Conservation (phyloP, 139 green algal genomes). For the Bryopsis sp. region DNA sequence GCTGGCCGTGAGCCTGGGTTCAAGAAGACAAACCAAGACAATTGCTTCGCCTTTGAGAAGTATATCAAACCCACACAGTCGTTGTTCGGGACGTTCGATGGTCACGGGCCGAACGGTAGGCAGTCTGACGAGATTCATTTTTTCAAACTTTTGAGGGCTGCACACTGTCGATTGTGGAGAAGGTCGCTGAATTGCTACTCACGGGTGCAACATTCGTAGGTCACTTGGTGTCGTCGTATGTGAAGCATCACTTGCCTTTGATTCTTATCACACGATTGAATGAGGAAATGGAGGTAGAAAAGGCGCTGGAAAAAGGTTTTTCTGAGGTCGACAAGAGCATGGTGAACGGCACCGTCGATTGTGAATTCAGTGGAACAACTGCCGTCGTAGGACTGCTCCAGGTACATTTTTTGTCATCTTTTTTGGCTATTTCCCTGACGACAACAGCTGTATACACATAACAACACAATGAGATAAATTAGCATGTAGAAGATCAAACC, state of each 20-base stretch:
- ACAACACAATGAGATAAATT: too few relatives aligned
- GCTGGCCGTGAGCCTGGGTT: slow-evolving; percentile 64
- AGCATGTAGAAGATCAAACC: too few relatives aligned
- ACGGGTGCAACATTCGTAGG: too few relatives aligned
- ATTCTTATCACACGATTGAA: slow-evolving; percentile 53
- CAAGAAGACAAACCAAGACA: slow-evolving; percentile 86
- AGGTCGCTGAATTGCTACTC: too few relatives aligned
- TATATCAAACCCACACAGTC: slow-evolving; percentile 64
- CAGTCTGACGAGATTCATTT: too few relatives aligned
- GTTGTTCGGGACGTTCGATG: slow-evolving; percentile 74
- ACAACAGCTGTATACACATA: too few relatives aligned
- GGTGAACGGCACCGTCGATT: slow-evolving; percentile 44
- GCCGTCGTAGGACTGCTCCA: slow-evolving; percentile 56
- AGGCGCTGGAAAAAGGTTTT: slow-evolving; percentile 45
- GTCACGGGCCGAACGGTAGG: slow-evolving; percentile 73
- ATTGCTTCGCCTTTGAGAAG: slow-evolving; percentile 74
- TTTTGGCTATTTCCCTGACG: too few relatives aligned
- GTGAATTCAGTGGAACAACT: slow-evolving; percentile 75
- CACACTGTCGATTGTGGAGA: too few relatives aligned
- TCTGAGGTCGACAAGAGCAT: slow-evolving; percentile 52
- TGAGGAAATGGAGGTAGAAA: slow-evolving; percentile 27
- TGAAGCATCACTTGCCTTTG: slow-evolving; percentile 67
- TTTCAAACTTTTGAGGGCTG: too few relatives aligned
- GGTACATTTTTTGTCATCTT: slow-evolving; percentile 18
- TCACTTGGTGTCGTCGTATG: slow-evolving; percentile 61